Conservation (phyloP, 148 eudicot genomes). For the Dysphania ambrosioides region DNA sequence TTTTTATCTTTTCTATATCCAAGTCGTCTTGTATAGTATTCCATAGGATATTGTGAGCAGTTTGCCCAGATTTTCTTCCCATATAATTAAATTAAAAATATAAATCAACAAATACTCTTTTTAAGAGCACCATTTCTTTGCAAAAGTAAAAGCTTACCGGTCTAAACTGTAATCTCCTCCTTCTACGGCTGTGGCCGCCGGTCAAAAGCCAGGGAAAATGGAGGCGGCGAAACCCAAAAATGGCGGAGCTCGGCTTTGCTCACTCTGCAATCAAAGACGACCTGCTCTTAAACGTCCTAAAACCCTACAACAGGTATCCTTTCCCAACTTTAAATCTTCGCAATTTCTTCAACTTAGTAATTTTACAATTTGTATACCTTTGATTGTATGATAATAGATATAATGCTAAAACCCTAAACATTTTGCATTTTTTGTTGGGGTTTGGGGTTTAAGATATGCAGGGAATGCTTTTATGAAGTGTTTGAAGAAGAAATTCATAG, state of each 20-base stretch:
- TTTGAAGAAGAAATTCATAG: constrained; percentile 87
- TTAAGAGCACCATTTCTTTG: no score
- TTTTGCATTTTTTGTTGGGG: no score
- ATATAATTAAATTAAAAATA: no score
- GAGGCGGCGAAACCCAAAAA: constrained; percentile 25
- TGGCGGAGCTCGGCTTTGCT: constrained; percentile 29
- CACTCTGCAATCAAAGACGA: constrained; percentile 35
- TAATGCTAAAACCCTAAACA: neutral
- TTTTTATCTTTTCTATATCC: no score
- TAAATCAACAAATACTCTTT: no score
- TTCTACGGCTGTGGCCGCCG: neutral
- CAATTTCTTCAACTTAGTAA: neutral
- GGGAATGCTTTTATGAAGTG: constrained; percentile 80
- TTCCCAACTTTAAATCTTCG: no score
- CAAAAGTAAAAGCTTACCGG: no score
- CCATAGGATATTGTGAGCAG: no score
- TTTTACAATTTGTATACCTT: no score
- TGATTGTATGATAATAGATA: no score
- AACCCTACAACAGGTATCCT: constrained; percentile 53
- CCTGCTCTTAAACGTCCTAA: constrained; percentile 57
- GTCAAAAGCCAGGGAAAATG: neutral
- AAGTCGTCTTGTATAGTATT: no score
- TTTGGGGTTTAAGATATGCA: constrained; percentile 61
- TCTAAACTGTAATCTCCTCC: neutral
- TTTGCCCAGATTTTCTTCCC: no score